These are phyloP conservation scores for Chrysanthemum lavandulifolium DNA, from an alignment of 129 eudicot genomes.

Conservation along the genomic window DNA sequence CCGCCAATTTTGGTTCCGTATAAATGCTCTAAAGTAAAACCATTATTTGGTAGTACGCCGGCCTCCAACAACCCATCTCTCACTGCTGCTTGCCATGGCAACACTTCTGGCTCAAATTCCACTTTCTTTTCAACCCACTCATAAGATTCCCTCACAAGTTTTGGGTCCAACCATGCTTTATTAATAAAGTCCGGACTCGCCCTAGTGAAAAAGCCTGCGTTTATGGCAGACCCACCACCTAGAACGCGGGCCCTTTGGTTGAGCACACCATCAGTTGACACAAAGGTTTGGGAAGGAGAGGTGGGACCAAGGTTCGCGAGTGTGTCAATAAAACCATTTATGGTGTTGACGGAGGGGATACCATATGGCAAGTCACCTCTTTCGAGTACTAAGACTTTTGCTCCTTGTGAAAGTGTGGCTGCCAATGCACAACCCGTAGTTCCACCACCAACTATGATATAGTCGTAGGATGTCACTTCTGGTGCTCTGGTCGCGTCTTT, in stretches of 20 bases:
- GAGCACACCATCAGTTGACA: slow-evolving; percentile 85
- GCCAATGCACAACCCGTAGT: slow-evolving; percentile 89
- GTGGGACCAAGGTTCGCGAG: slow-evolving; percentile 54
- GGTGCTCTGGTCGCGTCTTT: slow-evolving; percentile 62
- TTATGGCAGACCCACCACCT: slow-evolving; percentile 80
- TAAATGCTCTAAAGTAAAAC: slow-evolving; percentile 61
- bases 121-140: slow-evolving; percentile 78
- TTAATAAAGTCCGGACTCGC: slow-evolving; percentile 47
- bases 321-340: slow-evolving; percentile 42
- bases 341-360: slow-evolving; percentile 42
- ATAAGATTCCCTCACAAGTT: slow-evolving; percentile 56
- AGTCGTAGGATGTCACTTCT: slow-evolving; percentile 45
- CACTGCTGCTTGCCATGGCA: slow-evolving; percentile 76
- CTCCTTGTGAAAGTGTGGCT: slow-evolving; percentile 65
- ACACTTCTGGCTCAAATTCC: slow-evolving; percentile 59
- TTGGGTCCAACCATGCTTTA: slow-evolving; percentile 49
- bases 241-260: slow-evolving; percentile 74
- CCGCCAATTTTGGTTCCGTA: slow-evolving; percentile 85
- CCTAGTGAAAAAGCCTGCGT: slow-evolving; percentile 79
- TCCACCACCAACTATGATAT: slow-evolving; percentile 87
- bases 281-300: slow-evolving; percentile 63
- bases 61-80: slow-evolving; percentile 74
- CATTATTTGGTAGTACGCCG: slow-evolving; percentile 59
- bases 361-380: slow-evolving; percentile 72
- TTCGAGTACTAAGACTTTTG: slow-evolving; percentile 66